These are phyloP conservation scores for Taxawa tesnikishii DNA, from an alignment of 2,329 filamentous ascomycete species.

Conservation along the genomic window DNA sequence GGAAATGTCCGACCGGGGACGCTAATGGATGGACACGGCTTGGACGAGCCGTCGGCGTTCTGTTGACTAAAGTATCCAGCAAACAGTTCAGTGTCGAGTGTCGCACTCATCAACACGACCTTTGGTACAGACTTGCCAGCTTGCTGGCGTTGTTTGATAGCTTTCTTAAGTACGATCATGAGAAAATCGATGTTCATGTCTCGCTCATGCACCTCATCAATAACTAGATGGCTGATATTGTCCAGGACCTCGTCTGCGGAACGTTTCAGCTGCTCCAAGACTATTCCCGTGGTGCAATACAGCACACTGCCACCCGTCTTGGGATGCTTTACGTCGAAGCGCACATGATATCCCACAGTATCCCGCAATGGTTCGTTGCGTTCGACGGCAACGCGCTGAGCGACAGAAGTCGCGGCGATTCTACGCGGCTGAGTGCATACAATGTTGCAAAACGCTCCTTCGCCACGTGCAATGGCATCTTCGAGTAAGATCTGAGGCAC, in stretches of 20 bases:
- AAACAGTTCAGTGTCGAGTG: slow-evolving; percentile 32
- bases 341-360: slow-evolving; percentile 34
- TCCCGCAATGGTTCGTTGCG: slow-evolving; percentile 27
- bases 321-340: slow-evolving; percentile 26
- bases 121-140: slow-evolving; percentile 25
- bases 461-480: slow-evolving; percentile 26
- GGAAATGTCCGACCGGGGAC: slow-evolving; percentile 33
- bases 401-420: slow-evolving; percentile 35
- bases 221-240: slow-evolving; percentile 33
- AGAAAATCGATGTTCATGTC: slow-evolving; percentile 33
- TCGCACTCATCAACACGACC: slow-evolving; percentile 38
- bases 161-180: slow-evolving; percentile 32
- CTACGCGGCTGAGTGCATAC: slow-evolving; percentile 38
- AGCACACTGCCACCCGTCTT: slow-evolving; percentile 26
- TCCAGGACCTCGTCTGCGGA: slow-evolving; percentile 26
- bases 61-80: slow-evolving; percentile 28
- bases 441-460: slow-evolving; percentile 33
- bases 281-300: slow-evolving; percentile 39
- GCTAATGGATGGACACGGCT: slow-evolving; percentile 27
- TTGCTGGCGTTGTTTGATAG: slow-evolving; percentile 21
- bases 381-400: slow-evolving; percentile 34
- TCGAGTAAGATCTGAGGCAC: slow-evolving; percentile 43
- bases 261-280: slow-evolving; percentile 32
- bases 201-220: slow-evolving; percentile 41
- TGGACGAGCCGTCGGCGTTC: slow-evolving; percentile 15